Evolutionary conservation across 2,329 filamentous ascomycete genomes (phyloP).

Genomic region (Aspergillus sp.): DNA sequence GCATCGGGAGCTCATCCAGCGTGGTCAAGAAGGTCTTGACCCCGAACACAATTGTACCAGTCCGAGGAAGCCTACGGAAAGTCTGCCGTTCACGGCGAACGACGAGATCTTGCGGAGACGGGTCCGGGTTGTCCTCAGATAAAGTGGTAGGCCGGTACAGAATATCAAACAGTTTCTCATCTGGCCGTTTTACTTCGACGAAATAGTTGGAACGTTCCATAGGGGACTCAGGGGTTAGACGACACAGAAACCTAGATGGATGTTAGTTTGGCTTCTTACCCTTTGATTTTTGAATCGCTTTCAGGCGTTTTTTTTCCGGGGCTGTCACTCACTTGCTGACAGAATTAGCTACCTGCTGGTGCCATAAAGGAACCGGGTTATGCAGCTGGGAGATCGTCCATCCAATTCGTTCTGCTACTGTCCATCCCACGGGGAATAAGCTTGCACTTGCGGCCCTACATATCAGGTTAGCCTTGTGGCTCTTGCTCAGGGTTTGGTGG

Average conservation of each 20-base stretch:
- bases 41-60: conserved; percentile 49
- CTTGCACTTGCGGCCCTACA: conserved; percentile 51
- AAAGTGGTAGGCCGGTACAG: conserved; percentile 47
- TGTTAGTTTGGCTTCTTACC: conserved; percentile 2
- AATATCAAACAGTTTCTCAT: conserved; percentile 39
- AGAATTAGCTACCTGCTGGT: conserved; percentile 44
- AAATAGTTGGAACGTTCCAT: conserved; percentile 54
- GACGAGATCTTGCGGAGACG: conserved; percentile 42
- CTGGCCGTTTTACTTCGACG: conserved; percentile 46
- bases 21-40: conserved; percentile 49
- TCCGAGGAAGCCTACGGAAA: conserved; percentile 47
- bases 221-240: conserved; percentile 42
- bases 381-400: conserved; percentile 50
- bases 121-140: conserved; percentile 39
- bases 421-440: conserved; percentile 55
- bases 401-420: conserved; percentile 49
- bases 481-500: background rate
- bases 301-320: background rate
- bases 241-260: conserved; percentile 44
- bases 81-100: conserved; percentile 53
- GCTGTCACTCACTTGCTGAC: conserved; percentile 42
- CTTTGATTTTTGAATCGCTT: background rate
- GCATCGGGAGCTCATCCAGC: conserved; percentile 40
- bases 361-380: conserved; percentile 50
- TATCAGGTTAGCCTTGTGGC: background rate